Evolutionary conservation across 768 basidiomycete species (phyloP).

Genomic region (Albatrellus ellisii): DNA sequence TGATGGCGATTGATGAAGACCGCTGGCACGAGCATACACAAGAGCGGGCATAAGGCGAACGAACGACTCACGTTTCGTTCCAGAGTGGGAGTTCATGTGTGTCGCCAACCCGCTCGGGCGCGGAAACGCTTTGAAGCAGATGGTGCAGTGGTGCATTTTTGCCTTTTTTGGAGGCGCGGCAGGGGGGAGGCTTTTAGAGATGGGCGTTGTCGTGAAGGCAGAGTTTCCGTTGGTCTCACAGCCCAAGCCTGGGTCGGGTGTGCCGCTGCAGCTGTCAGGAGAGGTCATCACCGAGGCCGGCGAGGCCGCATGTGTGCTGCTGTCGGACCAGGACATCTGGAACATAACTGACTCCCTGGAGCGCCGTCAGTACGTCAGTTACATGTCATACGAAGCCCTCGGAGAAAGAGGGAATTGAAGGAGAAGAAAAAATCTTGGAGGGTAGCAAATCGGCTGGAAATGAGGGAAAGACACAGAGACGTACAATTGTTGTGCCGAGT

Average conservation of each 20-base stretch:
- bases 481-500: too few species aligned
- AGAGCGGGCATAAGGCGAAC: not conserved
- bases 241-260: too few species aligned
- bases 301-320: conserved; percentile 1
- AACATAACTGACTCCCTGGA: too few species aligned
- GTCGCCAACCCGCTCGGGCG: conserved; percentile 29
- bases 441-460: too few species aligned
- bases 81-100: conserved; percentile 32
- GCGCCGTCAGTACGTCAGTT: too few species aligned
- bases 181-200: not conserved
- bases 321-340: not conserved
- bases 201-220: not conserved
- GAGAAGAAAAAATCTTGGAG: too few species aligned
- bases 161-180: conserved; percentile 14
- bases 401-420: too few species aligned
- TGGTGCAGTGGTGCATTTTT: conserved; percentile 27
- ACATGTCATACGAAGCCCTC: too few species aligned
- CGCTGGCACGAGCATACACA: not conserved
- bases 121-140: conserved; percentile 26
- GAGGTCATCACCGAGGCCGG: conserved; percentile 4
- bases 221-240: too few species aligned
- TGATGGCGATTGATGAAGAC: too few species aligned
- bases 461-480: too few species aligned
- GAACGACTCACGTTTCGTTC: conserved; percentile 26
- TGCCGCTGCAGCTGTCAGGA: too few species aligned